Percentiles rank a stretch among this genome's conserved stretches.
Evolutionary conservation across 2,329 filamentous ascomycete genomes (phyloP).

Genomic region (Neofusicoccum umdonicola): DNA sequence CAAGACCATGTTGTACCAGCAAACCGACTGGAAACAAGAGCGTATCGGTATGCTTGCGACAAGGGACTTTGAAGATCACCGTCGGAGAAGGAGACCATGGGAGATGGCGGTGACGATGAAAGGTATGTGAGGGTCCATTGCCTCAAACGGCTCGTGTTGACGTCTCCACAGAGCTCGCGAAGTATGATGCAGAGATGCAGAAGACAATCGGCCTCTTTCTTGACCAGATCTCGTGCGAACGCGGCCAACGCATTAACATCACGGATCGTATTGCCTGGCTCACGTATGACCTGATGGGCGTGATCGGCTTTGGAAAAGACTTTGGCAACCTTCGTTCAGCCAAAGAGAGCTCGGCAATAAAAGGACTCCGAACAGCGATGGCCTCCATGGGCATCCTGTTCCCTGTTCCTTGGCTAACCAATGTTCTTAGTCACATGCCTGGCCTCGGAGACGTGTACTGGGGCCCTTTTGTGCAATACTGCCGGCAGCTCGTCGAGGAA

Average conservation of each 20-base stretch:
- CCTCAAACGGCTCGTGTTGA: too few relatives aligned
- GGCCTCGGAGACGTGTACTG: neutral
- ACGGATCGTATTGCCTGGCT: conserved; percentile 34
- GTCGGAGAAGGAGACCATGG: neutral
- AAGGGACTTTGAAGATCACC: neutral
- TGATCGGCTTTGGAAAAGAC: conserved; percentile 46
- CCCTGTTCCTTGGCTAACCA: conserved; percentile 2
- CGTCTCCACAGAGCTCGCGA: neutral
- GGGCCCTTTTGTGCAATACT: neutral
- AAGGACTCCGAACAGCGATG: neutral
- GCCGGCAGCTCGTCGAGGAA: neutral
- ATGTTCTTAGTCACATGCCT: neutral
- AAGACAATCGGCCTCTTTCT: neutral
- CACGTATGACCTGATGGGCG: conserved; percentile 53
- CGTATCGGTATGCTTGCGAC: neutral
- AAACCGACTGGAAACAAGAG: neutral
- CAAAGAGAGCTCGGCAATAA: neutral
- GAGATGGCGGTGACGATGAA: neutral
- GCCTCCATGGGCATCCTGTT: neutral
- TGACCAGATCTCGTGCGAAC: neutral
- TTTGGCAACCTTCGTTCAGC: conserved; percentile 28
- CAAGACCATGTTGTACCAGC: neutral
- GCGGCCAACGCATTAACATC: neutral
- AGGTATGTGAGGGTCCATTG: neutral
- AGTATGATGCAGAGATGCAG: neutral